Base-by-base conservation (phyloP, 179 eudicot genomes). In the Heliamphora pulchella region DNA sequence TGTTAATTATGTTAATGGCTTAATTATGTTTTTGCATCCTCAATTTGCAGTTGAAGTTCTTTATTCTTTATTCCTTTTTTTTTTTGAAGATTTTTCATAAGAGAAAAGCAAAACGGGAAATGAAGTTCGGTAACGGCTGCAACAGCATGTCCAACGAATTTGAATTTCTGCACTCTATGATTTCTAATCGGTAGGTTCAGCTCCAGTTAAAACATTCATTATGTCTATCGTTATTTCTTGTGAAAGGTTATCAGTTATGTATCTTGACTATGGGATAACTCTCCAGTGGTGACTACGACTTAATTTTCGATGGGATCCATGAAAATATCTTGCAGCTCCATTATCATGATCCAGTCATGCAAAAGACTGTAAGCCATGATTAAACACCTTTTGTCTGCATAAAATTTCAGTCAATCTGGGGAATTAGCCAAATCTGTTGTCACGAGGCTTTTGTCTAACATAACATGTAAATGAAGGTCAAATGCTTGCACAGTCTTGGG, bases 281-380 rank as follows among this genome's bases (percentile, higher is more conserved):
- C 20, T 80, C 80, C 95, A 96, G 99, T 51, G 95, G 97, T 46
- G 97, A 94, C 85, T 90, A 87, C 81, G 99, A 96, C 79, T 80
- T 90, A 83, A 84, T 96, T 77, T 84, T 86, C 67, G 98, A 96
- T 76, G 99, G 99, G 76, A 87, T 96, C 79, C 91, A 96, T 82
- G 99, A 94, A 84, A 96, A 96, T 82, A 88, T 92, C 63, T 82
- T 96, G 85, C 93, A 89, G 83, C 89, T 89, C 55, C 89, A 80
- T 82, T 92, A 91, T 90, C 93, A 89, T 85, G 99, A 96, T 81
- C 99, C 99, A 69, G 41, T 91, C 86, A 88, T 96, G 94, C 87
- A 82, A 85, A 96, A 92, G 84, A 96, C 97, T 81, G 99, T 94
- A 87, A 80, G 91, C 84, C 75, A 78, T 85, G 43, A 50, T 81